These are phyloP conservation scores for Limnomonas spitsbergensis DNA, from an alignment of 139 green algal species.

Conservation along the genomic window DNA sequence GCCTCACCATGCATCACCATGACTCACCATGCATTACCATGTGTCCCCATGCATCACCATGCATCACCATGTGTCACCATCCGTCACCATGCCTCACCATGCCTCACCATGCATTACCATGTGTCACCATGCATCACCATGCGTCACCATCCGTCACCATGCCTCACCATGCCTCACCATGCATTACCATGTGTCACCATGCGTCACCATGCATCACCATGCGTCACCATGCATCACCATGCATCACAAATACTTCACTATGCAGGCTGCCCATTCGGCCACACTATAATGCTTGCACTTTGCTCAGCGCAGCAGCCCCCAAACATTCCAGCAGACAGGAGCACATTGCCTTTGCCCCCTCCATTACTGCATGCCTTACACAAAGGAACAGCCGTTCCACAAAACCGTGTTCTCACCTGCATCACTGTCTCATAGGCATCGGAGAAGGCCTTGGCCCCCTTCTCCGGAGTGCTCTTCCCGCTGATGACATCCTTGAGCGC, in stretches of 20 bases:
- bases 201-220: background rate
- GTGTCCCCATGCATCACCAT: background rate
- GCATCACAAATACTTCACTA: background rate
- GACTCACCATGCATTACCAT: background rate
- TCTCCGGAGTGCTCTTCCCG: background rate
- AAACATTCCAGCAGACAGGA: no score
- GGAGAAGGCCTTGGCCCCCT: slow-evolving; percentile 7
- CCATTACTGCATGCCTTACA: no score
- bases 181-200: background rate
- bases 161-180: background rate
- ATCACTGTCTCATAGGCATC: background rate
- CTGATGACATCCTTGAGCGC: background rate
- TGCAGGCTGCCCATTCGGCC: background rate
- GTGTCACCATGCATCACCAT: background rate
- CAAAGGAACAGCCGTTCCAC: no score
- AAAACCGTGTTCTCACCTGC: background rate
- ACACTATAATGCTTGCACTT: no score
- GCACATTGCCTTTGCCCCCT: no score
- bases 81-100: background rate
- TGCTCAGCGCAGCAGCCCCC: no score
- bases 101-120: background rate
- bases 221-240: background rate
- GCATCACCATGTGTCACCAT: background rate
- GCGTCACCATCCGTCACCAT: background rate
- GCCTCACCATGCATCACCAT: background rate